Evolutionary conservation across 139 green algal genomes (phyloP).

Genomic region (Chlorella sp.): DNA sequence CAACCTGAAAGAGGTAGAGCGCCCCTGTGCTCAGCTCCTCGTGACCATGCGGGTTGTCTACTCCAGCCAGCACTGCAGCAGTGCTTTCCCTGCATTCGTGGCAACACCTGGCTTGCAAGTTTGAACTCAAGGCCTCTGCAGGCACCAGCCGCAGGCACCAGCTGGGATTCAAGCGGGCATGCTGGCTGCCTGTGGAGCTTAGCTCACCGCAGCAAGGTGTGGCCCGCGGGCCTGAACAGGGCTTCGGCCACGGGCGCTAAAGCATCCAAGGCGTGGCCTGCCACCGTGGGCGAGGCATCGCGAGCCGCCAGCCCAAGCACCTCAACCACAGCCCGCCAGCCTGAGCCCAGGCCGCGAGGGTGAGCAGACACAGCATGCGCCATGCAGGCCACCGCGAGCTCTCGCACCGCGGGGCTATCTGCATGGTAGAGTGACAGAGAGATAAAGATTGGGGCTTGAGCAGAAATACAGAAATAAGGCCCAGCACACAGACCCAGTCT

Average conservation of each 20-base stretch:
- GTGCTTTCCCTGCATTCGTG: slow-evolving; percentile 33
- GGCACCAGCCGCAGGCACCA: no score
- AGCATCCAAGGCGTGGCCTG: slow-evolving; percentile 67
- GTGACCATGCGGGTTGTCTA: slow-evolving; percentile 24
- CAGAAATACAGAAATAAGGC: no score
- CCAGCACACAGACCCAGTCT: no score
- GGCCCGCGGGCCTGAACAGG: slow-evolving; percentile 52
- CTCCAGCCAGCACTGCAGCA: slow-evolving; percentile 25
- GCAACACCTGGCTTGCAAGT: no score
- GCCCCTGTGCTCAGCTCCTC: slow-evolving; percentile 30
- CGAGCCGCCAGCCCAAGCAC: slow-evolving; percentile 42
- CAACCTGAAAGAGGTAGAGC: slow-evolving; percentile 44
- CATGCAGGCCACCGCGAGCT: slow-evolving; percentile 95
- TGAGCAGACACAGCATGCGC: slow-evolving; percentile 89
- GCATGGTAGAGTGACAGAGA: neutral
- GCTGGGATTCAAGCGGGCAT: no score
- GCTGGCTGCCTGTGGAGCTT: no score
- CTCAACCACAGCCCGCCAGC: slow-evolving; percentile 92
- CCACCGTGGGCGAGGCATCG: slow-evolving; percentile 62
- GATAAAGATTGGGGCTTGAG: no score
- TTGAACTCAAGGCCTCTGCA: no score
- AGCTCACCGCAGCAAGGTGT: slow-evolving; percentile 16
- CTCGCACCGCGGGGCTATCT: slow-evolving; percentile 89
- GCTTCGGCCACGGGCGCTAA: slow-evolving; percentile 68
- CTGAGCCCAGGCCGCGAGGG: slow-evolving; percentile 93